A percentile compares a stretch with the other conserved stretches of the same genome.
phyloP scores from a whole-genome alignment of 768 basidiomycete genomes.

The Suillus hirtellus region DNA sequence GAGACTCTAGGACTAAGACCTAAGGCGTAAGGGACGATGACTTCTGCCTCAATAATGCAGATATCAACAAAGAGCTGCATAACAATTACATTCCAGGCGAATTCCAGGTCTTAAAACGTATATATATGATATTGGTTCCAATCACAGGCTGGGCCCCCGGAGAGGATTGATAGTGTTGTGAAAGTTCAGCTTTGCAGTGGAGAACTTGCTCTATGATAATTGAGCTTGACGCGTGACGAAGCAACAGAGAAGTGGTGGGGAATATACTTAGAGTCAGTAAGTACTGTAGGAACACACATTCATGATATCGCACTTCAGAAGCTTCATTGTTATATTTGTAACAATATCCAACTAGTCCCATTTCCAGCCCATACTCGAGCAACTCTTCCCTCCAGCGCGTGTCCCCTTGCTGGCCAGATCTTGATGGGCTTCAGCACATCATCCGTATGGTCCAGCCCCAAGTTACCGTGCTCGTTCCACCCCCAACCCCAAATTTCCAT shows the following conservation, averaged over 20 bases:
- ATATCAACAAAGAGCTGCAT: slow-evolving; percentile 60
- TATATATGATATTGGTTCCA: slow-evolving; percentile 42
- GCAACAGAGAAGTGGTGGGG: slow-evolving; percentile 9
- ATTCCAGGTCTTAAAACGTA: slow-evolving; percentile 47
- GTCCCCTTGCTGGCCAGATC: slow-evolving; percentile 48
- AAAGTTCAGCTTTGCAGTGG: slow-evolving; percentile 12
- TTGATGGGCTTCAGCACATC: slow-evolving; percentile 53
- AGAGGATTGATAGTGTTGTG: too few relatives aligned
- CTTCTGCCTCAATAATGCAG: slow-evolving; percentile 21
- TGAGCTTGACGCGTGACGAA: too few relatives aligned
- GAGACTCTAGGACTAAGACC: slow-evolving; percentile 35
- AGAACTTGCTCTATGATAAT: slow-evolving; percentile 25
- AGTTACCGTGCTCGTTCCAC: slow-evolving; percentile 96
- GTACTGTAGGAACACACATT: background rate
- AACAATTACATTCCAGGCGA: slow-evolving; percentile 63
- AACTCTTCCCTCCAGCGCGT: slow-evolving; percentile 3
- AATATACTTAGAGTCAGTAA: background rate
- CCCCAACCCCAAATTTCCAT: slow-evolving; percentile 88
- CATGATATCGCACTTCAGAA: too few relatives aligned
- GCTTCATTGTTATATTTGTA: slow-evolving; percentile 16
- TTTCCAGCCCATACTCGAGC: slow-evolving; percentile 8
- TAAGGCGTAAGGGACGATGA: background rate
- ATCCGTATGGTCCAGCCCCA: slow-evolving; percentile 65
- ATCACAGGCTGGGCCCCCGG: slow-evolving; percentile 38
- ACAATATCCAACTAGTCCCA: slow-evolving; percentile 34